Evolutionary conservation across 371 early-diverging fungal species (phyloP).

Genomic region (Mortierella sp.): DNA sequence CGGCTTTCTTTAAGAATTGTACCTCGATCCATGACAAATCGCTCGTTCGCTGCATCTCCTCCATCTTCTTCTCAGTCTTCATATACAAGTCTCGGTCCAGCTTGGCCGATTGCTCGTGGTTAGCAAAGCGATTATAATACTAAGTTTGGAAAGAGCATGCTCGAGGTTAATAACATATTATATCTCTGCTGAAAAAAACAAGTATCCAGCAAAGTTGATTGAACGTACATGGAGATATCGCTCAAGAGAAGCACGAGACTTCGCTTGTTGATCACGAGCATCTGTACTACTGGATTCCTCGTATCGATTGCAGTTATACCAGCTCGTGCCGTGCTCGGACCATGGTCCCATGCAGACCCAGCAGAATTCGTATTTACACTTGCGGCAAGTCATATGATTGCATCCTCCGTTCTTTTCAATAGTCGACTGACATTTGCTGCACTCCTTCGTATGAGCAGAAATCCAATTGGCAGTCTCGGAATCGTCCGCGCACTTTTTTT

Average conservation of each 20-base stretch:
- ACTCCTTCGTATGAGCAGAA: conserved; percentile 96
- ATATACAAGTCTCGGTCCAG: conserved; percentile 88
- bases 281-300: conserved; percentile 87
- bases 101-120: conserved; percentile 96
- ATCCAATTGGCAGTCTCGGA: conserved; percentile 99
- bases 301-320: conserved; percentile 96
- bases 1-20: conserved; percentile 94
- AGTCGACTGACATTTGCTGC: conserved; percentile 91
- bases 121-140: conserved; percentile 97
- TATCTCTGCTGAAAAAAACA: too few species aligned
- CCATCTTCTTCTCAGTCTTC: conserved; percentile 96
- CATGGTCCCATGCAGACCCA: conserved; percentile 94
- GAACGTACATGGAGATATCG: conserved; percentile 90
- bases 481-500: conserved; percentile 97
- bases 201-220: too few species aligned
- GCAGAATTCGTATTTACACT: conserved; percentile 90
- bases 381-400: conserved; percentile 95
- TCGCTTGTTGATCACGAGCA: conserved; percentile 86
- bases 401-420: conserved; percentile 99
- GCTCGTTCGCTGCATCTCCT: conserved; percentile 91
- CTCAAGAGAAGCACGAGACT: conserved; percentile 91
- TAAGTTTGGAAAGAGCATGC: conserved; percentile 43
- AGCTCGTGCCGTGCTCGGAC: conserved; percentile 93
- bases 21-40: conserved; percentile 98
- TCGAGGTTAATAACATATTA: too few species aligned